Evolutionary conservation across 169 alveolate genomes (phyloP).

Genomic region (Miamiensis avidus): DNA sequence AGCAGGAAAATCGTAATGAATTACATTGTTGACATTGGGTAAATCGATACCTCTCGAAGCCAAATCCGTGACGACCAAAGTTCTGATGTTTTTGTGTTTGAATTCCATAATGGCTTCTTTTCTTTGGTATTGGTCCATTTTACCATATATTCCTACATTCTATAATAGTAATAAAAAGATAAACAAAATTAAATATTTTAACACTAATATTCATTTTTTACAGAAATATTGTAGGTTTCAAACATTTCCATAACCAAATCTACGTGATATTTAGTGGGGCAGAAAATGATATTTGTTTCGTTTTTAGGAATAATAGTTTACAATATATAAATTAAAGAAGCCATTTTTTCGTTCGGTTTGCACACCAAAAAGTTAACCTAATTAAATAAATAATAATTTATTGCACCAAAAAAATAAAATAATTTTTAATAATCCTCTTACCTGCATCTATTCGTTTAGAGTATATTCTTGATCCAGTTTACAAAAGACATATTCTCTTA

Average conservation of each 20-base stretch:
- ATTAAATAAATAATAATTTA: too few relatives aligned
- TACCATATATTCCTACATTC: constrained; percentile 81
- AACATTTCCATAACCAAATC: constrained; percentile 81
- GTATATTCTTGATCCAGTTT: constrained; percentile 89
- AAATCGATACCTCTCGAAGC: constrained; percentile 92
- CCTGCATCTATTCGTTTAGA: constrained; percentile 77
- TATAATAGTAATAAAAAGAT: neutral
- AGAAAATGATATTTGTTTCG: constrained; percentile 86
- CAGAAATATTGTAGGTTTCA: constrained; percentile 58
- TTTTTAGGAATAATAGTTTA: constrained; percentile 68
- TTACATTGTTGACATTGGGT: constrained; percentile 86
- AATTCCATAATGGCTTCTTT: constrained; percentile 77
- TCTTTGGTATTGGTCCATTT: constrained; percentile 90
- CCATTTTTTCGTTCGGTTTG: constrained; percentile 86
- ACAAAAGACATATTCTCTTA: constrained; percentile 90
- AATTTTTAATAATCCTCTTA: constrained; percentile 3
- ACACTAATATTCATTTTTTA: neutral
- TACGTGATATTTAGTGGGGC: constrained; percentile 93
- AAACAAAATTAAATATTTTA: too few relatives aligned
- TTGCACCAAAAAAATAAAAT: neutral
- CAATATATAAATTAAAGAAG: constrained; percentile 81
- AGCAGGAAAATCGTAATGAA: constrained; percentile 66
- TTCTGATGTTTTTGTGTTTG: constrained; percentile 67
- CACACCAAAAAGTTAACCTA: constrained; percentile 71
- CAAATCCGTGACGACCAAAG: constrained; percentile 86